A percentile compares a stretch with the other conserved stretches of the same genome.
Conservation (phyloP, 2,329 filamentous ascomycete genomes). For the Beauveria varroae region DNA sequence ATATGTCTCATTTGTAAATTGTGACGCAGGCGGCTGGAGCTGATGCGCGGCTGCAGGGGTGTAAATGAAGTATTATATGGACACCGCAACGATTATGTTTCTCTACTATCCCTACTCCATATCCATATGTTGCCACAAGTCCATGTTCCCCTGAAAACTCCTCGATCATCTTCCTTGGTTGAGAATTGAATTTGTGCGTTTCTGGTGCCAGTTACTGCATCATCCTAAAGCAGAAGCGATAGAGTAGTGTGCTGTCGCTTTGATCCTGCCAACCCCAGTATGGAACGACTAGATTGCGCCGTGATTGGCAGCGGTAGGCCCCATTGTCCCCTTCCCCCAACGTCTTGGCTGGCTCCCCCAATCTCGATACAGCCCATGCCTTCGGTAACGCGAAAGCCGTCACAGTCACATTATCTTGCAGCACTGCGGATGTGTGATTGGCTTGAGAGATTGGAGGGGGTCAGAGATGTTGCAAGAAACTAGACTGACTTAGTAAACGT, state of each 20-base stretch:
- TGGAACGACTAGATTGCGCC: constrained; percentile 40
- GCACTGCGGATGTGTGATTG: too few relatives aligned
- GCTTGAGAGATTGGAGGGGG: not conserved
- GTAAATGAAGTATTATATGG: not conserved
- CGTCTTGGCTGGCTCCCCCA: constrained; percentile 10
- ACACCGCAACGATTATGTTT: not conserved
- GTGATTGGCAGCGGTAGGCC: constrained; percentile 46
- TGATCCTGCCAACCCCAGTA: constrained; percentile 14
- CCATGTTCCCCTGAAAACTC: not conserved
- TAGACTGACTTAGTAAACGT: not conserved
- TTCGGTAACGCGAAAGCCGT: not conserved
- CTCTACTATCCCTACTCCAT: not conserved
- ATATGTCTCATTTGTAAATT: too few relatives aligned
- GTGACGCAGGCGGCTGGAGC: too few relatives aligned
- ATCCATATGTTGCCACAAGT: not conserved
- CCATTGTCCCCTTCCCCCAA: not conserved
- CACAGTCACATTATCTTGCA: not conserved
- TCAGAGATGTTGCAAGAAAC: not conserved
- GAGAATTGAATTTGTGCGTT: not conserved
- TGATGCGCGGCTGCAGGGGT: too few relatives aligned
- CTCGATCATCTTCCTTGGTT: not conserved
- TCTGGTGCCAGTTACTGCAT: not conserved
- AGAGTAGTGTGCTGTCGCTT: not conserved
- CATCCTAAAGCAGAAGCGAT: not conserved
- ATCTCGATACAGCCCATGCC: not conserved